Conservation (phyloP, 2,329 filamentous ascomycete species). For the Chrysosporium queenslandicum region DNA sequence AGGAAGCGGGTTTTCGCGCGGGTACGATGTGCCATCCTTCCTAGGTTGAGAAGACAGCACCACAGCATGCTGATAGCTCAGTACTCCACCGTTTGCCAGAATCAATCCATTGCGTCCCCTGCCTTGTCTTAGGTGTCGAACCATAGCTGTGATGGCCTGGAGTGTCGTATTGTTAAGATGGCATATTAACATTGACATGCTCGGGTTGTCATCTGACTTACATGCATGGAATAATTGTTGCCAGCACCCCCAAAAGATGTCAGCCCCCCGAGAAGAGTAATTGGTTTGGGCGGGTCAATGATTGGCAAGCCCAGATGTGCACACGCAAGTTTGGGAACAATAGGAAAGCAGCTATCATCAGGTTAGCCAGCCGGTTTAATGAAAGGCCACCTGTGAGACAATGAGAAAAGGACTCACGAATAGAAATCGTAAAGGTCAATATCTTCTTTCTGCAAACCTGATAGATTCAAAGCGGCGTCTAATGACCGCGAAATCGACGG, state of each 20-base stretch:
- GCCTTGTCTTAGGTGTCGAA: constrained; percentile 42
- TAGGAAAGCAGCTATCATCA: constrained; percentile 52
- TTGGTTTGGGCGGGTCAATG: constrained; percentile 38
- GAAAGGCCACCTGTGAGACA: not conserved
- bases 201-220: constrained; percentile 22
- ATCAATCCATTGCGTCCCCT: constrained; percentile 45
- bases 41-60: constrained; percentile 44
- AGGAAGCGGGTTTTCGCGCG: constrained; percentile 39
- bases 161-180: not conserved
- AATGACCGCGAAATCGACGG: constrained; percentile 50
- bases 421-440: constrained; percentile 57
- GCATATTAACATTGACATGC: not conserved
- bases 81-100: constrained; percentile 55
- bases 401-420: constrained; percentile 34
- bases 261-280: constrained; percentile 55
- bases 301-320: constrained; percentile 49
- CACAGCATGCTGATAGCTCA: constrained; percentile 57
- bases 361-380: too few relatives aligned
- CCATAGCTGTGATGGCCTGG: constrained; percentile 47
- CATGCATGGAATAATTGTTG: constrained; percentile 63
- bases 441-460: constrained; percentile 40
- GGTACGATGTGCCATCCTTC: constrained; percentile 36
- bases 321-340: constrained; percentile 57
- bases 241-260: constrained; percentile 61
- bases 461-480: constrained; percentile 43